These are phyloP conservation scores for Salix koriyanagi DNA, from an alignment of 345 rosid species.

Conservation along the genomic window DNA sequence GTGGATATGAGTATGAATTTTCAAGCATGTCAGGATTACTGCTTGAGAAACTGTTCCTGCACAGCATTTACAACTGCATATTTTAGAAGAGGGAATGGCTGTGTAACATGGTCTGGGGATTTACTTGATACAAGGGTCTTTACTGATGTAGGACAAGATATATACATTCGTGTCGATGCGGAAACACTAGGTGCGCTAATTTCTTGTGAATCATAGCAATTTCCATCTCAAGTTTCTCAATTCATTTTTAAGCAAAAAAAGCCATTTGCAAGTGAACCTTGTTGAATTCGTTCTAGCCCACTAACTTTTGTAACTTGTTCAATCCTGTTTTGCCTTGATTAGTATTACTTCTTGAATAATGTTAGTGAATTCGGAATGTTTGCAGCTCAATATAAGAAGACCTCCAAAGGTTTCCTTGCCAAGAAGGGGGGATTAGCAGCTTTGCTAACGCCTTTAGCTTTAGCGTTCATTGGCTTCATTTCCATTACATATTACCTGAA, in stretches of 20 bases:
- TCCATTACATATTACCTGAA: not conserved
- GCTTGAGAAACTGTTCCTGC: conserved; percentile 9
- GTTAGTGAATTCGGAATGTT: not conserved
- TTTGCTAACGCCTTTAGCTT: not conserved
- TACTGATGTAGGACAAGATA: not conserved
- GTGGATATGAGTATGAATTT: not conserved
- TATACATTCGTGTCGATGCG: conserved; percentile 6
- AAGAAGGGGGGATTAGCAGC: not conserved
- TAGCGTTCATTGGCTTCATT: not conserved
- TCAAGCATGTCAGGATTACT: not conserved
- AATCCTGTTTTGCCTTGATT: not conserved
- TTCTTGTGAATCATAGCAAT: not conserved
- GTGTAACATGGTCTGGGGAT: conserved; percentile 10
- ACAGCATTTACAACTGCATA: not conserved
- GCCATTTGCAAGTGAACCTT: not conserved
- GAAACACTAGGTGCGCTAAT: not conserved
- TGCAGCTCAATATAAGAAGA: not conserved
- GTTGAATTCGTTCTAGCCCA: not conserved
- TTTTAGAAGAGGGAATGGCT: not conserved
- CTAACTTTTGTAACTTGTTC: not conserved
- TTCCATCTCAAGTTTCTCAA: not conserved
- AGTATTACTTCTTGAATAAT: no score
- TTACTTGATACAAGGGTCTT: not conserved
- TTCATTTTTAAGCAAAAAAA: not conserved
- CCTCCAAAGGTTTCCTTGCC: not conserved